These are phyloP conservation scores for Epichloe sp. DNA, from an alignment of 2,329 filamentous ascomycete genomes.

Conservation along the genomic window DNA sequence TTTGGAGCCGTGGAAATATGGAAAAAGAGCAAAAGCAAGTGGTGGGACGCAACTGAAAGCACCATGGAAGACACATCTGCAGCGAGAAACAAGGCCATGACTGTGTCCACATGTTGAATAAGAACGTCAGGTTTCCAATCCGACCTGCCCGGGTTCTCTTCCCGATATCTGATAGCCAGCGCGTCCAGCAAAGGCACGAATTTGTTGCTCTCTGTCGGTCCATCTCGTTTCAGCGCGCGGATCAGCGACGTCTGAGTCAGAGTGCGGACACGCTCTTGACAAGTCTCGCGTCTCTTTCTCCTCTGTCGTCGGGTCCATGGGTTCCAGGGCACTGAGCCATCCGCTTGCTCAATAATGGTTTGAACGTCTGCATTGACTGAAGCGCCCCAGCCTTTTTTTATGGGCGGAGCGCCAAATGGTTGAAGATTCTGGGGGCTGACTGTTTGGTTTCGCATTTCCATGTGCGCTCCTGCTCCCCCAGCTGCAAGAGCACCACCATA, in stretches of 20 bases:
- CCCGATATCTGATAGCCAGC: neutral
- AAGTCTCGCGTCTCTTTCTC: neutral
- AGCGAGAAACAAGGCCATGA: slow-evolving; percentile 1
- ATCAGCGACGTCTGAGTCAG: neutral
- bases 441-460: neutral
- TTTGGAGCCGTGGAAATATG: neutral
- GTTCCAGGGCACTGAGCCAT: neutral
- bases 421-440: neutral
- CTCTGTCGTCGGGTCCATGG: neutral
- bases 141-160: neutral
- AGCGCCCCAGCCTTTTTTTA: too few relatives aligned
- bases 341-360: neutral
- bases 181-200: slow-evolving; percentile 1
- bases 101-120: slow-evolving; percentile 1
- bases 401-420: neutral
- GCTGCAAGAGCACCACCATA: slow-evolving; percentile 2
- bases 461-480: neutral
- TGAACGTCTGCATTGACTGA: neutral
- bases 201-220: neutral
- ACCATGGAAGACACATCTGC: slow-evolving; percentile 3
- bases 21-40: neutral
- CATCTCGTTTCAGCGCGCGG: neutral
- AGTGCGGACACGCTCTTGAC: neutral
- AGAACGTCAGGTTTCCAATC: neutral
- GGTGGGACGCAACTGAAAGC: slow-evolving; percentile 1